Evolutionary conservation across 495 filamentous ascomycete genomes (phyloP).

Genomic region (Xylaria telfairii): DNA sequence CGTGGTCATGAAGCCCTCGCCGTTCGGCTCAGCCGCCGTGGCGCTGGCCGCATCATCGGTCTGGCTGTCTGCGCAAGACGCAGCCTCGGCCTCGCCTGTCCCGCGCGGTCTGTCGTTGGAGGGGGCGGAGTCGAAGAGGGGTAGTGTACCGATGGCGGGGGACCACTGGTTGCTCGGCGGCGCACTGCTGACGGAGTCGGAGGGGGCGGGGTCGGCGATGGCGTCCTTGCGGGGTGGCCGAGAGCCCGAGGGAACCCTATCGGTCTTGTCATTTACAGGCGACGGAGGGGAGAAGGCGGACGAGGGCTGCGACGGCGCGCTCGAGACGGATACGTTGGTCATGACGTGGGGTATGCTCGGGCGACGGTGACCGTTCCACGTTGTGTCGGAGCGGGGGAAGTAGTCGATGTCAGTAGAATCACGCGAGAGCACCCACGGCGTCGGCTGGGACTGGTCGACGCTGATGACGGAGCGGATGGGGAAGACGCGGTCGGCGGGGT

Average conservation of each 20-base stretch:
- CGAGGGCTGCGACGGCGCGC: constrained; percentile 13
- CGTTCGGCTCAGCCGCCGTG: constrained; percentile 33
- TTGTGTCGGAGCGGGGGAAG: constrained; percentile 32
- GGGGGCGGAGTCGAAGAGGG: constrained; percentile 42
- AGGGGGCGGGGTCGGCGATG: background rate
- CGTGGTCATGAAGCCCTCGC: constrained; percentile 60
- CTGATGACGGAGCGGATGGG: constrained; percentile 84
- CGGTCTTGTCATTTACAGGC: constrained; percentile 5
- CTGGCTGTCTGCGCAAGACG: constrained; percentile 1
- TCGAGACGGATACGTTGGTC: constrained; percentile 10
- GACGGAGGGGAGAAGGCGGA: constrained; percentile 17
- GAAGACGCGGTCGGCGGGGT: constrained; percentile 71
- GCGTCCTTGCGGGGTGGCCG: constrained; percentile 33
- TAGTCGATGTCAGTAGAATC: constrained; percentile 43
- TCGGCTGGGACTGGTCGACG: constrained; percentile 62
- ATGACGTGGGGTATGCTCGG: constrained; percentile 24
- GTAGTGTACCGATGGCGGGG: constrained; percentile 27
- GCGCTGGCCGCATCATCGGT: constrained; percentile 25
- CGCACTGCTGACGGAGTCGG: constrained; percentile 37
- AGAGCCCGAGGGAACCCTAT: background rate
- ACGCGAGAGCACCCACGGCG: constrained; percentile 32
- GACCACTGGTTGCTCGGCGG: constrained; percentile 40
- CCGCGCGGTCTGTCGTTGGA: constrained; percentile 40
- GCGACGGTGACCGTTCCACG: constrained; percentile 34
- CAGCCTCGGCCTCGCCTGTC: constrained; percentile 22